These are phyloP conservation scores for Colletotrichum viniferum DNA, from an alignment of 2,329 filamentous ascomycete genomes.

Conservation along the genomic window DNA sequence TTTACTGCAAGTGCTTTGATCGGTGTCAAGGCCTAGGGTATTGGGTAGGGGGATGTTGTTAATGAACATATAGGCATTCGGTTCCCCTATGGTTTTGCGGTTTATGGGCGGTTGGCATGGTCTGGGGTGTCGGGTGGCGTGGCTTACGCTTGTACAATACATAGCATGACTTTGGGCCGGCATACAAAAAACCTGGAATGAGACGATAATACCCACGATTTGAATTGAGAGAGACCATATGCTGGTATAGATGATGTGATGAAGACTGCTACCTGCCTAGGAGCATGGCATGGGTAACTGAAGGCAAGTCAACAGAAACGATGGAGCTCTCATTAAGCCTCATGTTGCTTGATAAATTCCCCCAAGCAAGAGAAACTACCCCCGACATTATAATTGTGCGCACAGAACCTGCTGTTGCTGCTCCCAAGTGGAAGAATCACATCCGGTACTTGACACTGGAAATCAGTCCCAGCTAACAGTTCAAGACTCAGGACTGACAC, in stretches of 20 bases:
- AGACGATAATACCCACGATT: constrained; percentile 18
- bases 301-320: not conserved
- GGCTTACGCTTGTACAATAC: constrained; percentile 23
- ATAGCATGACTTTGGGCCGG: constrained; percentile 22
- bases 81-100: constrained; percentile 16
- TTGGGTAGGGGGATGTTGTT: constrained; percentile 10
- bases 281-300: not conserved
- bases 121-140: constrained; percentile 21
- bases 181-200: constrained; percentile 22
- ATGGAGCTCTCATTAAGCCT: not conserved
- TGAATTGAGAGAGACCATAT: not conserved
- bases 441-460: not conserved
- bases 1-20: constrained; percentile 17
- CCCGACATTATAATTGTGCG: not conserved
- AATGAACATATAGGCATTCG: constrained; percentile 17
- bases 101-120: constrained; percentile 21
- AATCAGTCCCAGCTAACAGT: not conserved
- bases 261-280: not conserved
- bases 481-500: not conserved
- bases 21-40: constrained; percentile 17
- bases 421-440: not conserved
- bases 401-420: not conserved
- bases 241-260: not conserved
- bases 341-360: not conserved
- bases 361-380: not conserved